Percentiles rank a stretch among this genome's conserved stretches.
Conservation (phyloP, 2,329 filamentous ascomycete species). For the Metarhizium anisopliae region DNA sequence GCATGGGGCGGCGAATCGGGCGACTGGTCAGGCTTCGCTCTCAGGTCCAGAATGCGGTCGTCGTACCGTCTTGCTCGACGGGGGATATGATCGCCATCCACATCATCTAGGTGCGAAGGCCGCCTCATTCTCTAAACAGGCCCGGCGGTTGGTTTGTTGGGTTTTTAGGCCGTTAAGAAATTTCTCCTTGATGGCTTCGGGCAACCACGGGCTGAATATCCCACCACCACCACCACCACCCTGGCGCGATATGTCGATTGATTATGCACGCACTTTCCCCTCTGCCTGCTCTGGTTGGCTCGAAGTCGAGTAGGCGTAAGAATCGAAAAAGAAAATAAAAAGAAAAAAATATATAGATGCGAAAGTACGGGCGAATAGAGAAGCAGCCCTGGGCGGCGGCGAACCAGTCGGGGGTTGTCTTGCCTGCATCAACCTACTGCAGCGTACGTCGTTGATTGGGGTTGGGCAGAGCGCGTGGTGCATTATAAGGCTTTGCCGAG, state of each 20-base stretch:
- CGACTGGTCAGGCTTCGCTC: constrained; percentile 8
- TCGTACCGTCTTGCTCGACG: constrained; percentile 18
- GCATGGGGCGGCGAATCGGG: constrained; percentile 20
- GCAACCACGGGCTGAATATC: background rate
- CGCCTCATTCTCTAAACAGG: constrained; percentile 21
- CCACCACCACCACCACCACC: background rate
- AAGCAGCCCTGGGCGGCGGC: constrained; percentile 7
- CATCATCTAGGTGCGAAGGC: constrained; percentile 20
- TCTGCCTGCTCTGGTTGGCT: background rate
- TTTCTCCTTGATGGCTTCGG: constrained; percentile 1
- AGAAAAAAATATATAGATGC: too few species aligned
- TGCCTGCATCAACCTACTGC: constrained; percentile 13
- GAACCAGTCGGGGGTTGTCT: constrained; percentile 15
- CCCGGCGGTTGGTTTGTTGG: constrained; percentile 15
- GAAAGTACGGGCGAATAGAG: background rate
- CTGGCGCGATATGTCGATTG: background rate
- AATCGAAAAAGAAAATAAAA: background rate
- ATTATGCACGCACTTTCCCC: background rate
- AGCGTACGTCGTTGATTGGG: constrained; percentile 12
- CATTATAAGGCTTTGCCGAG: background rate
- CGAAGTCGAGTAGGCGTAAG: background rate
- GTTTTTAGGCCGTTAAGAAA: constrained; percentile 12
- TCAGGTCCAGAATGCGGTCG: constrained; percentile 9
- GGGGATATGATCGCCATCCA: constrained; percentile 16
- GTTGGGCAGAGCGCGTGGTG: background rate